Evolutionary conservation across 495 filamentous ascomycete genomes (phyloP), one percentile per base, ranked within the genome.

Genomic region (Tuber umbilicatum): DNA sequence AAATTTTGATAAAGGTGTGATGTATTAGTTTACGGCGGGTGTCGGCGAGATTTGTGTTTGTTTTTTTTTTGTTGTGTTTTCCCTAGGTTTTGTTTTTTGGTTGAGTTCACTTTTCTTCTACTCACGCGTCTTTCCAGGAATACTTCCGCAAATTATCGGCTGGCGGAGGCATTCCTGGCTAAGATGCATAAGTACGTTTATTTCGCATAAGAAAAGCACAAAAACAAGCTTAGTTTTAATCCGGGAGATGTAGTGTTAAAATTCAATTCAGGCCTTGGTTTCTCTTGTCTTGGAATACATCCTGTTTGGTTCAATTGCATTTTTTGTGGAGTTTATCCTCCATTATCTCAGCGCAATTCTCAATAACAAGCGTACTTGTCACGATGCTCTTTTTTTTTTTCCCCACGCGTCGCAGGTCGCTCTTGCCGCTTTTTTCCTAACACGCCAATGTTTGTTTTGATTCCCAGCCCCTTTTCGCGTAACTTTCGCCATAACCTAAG

Each of bases 1-100:
- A 77, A 79, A 71, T 79, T 79, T 79, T 70, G 72, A 74, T 79
- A 69, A 68, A 41, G 68, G 42, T 35, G 55, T 14, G 55, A 64
- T 64, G 55, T 64, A 64, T 35, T 64, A 64, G 55, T 64, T 64
- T 5, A 64, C 5, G 55, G 55, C 27, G 55, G 50, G 55, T 50
- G 35, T 64, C 55, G 55, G 55, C 55, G 55, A 64, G 55, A 64
- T 19, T 64, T 64, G 55, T 64, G n/a, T 31, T 64, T 35, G 12
- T 35, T 64, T 35, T 64, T 64, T 27, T 64, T 64, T n/a, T n/a
- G n/a, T n/a, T 64, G n/a, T 35, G 27, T 64, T 64, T 64, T 64
- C 14, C 4, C 55, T 31, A n/a, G n/a, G 55, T 64, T 27, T 64
- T 64, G 55, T 64, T 64, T 64, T 64, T 64, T 19, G 27, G 27